Conservation (phyloP, 805 yeast genomes). For the Metschnikowia matae region DNA sequence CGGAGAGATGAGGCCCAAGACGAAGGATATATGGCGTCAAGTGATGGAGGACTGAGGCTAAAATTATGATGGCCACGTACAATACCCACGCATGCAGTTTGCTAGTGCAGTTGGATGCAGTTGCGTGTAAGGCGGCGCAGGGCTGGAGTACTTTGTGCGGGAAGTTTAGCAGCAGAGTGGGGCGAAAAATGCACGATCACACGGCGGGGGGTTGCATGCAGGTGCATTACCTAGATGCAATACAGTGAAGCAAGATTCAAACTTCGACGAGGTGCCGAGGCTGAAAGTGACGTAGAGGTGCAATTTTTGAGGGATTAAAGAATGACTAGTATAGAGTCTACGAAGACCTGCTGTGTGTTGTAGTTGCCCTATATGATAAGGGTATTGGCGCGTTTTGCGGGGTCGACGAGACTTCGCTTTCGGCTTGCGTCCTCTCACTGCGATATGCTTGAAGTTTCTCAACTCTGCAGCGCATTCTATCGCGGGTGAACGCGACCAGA, state of each 20-base stretch:
- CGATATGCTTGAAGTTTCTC: neutral
- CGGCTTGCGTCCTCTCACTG: neutral
- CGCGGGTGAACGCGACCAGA: neutral
- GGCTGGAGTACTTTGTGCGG: neutral
- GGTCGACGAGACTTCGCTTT: no score
- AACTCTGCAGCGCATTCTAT: neutral
- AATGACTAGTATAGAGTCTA: no score
- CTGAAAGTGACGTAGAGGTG: no score
- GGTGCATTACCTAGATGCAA: neutral
- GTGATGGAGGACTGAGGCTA: neutral
- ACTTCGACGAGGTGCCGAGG: no score
- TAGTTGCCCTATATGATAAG: no score
- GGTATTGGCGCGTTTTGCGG: no score
- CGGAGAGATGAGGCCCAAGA: neutral
- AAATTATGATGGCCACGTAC: neutral
- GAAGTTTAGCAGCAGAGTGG: neutral
- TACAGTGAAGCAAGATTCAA: neutral
- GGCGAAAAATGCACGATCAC: neutral
- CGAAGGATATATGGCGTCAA: neutral
- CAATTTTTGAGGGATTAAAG: no score
- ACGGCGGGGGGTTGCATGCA: neutral
- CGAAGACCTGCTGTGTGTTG: no score
- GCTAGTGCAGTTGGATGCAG: conserved; percentile 1
- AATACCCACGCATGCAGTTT: conserved; percentile 4
- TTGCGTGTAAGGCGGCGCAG: conserved; percentile 1